phyloP scores from a whole-genome alignment of 1,284 basidiomycete genomes.

The Dichomitus squalens region DNA sequence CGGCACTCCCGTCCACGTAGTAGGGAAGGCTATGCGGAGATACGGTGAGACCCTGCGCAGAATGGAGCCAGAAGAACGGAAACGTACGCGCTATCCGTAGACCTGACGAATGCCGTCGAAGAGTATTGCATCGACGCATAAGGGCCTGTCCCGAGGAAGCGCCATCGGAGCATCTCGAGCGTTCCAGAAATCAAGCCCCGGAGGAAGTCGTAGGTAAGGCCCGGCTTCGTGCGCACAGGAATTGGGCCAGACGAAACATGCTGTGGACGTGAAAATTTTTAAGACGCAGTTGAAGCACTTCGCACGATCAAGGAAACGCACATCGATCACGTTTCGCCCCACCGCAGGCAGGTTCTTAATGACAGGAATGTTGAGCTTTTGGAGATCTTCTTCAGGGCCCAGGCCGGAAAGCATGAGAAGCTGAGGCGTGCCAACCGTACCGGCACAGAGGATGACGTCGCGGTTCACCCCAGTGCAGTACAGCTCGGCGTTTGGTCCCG shows the following conservation, averaged over 20 bases:
- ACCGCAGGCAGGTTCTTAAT: slow-evolving; percentile 43
- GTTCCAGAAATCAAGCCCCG: slow-evolving; percentile 29
- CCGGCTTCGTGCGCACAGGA: slow-evolving; percentile 31
- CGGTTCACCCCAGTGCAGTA: slow-evolving; percentile 35
- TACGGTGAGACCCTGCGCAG: not conserved
- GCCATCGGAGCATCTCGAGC: slow-evolving; percentile 35
- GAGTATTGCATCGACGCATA: slow-evolving; percentile 25
- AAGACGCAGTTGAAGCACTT: not conserved
- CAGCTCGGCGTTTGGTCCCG: slow-evolving; percentile 16
- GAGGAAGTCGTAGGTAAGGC: slow-evolving; percentile 32
- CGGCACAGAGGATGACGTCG: slow-evolving; percentile 46
- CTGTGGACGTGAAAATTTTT: slow-evolving; percentile 16
- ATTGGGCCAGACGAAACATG: slow-evolving; percentile 34
- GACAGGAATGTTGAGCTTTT: slow-evolving; percentile 38
- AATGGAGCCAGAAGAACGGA: not conserved
- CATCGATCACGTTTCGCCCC: slow-evolving; percentile 45
- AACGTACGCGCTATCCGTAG: slow-evolving; percentile 28
- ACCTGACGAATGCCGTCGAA: slow-evolving; percentile 35
- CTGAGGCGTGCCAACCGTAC: slow-evolving; percentile 47
- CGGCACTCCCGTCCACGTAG: slow-evolving; percentile 25
- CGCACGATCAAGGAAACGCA: slow-evolving; percentile 23
- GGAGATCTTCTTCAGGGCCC: slow-evolving; percentile 41
- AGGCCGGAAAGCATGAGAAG: slow-evolving; percentile 53
- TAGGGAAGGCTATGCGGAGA: slow-evolving; percentile 6
- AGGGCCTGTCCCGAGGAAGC: slow-evolving; percentile 36